These are phyloP conservation scores for Tetradesmus obliquus DNA, from an alignment of 139 green algal species.

Conservation along the genomic window DNA sequence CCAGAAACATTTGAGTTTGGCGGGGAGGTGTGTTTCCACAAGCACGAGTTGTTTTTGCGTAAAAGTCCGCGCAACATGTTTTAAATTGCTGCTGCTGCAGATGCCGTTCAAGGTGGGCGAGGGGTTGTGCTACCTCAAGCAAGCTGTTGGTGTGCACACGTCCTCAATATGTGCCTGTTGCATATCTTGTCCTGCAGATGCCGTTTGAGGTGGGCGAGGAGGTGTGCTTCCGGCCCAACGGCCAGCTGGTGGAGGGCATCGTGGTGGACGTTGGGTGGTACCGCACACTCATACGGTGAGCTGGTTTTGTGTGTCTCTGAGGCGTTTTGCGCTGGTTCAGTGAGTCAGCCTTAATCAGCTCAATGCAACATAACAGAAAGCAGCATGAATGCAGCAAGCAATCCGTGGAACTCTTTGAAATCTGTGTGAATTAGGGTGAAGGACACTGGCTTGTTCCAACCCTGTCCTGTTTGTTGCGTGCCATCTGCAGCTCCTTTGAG, in stretches of 20 bases:
- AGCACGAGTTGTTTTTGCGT: too few relatives aligned
- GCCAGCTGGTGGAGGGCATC: slow-evolving; percentile 84
- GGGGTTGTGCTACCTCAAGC: neutral
- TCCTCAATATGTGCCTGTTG: neutral
- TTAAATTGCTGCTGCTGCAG: too few relatives aligned
- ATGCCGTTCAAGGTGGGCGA: neutral
- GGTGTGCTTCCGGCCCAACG: slow-evolving; percentile 74
- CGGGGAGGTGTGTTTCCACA: too few relatives aligned
- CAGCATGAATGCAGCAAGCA: too few relatives aligned
- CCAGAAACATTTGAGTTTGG: too few relatives aligned
- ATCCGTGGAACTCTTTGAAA: too few relatives aligned
- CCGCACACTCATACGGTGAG: slow-evolving; percentile 67
- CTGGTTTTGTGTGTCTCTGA: neutral
- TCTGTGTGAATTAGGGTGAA: neutral
- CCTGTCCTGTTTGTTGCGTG: too few relatives aligned
- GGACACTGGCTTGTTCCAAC: too few relatives aligned
- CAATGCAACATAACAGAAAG: too few relatives aligned
- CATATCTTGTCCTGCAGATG: slow-evolving; percentile 29
- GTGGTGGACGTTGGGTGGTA: slow-evolving; percentile 95
- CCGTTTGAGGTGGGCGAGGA: slow-evolving; percentile 76
- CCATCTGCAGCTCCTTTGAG: slow-evolving; percentile 77
- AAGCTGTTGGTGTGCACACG: neutral
- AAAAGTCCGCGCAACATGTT: too few relatives aligned
- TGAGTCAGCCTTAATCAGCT: too few relatives aligned
- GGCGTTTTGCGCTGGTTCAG: too few relatives aligned